Base-by-base conservation (phyloP, 169 alveolate genomes). In the Plasmodium billcollinsi region DNA sequence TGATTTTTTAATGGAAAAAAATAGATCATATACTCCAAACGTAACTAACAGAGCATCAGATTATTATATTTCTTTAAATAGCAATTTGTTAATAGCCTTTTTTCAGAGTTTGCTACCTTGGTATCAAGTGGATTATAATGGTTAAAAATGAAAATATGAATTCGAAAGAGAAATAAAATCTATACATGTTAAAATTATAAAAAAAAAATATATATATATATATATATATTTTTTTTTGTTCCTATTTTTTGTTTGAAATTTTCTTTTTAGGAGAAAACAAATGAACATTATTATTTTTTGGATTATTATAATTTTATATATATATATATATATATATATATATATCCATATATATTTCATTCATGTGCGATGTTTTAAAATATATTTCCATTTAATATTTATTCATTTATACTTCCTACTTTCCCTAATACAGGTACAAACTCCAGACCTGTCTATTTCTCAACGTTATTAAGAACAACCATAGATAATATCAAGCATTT, bases 111-210 rank as follows among this genome's bases (percentile, higher is more conserved):
- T 76, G 12, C 76, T 76, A 54, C 89, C 89, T 29, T 76, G 89
- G 89, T 76, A 76, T n/a, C 89, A 76, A 76, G 89, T 76, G 45
- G 89, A 76, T 14, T 76, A 76, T 21, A 63, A 63, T 65, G 89
- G 89, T 76, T 63, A 76, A 39, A 39, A 39, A 5, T 39, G 7
- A 39, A 39, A 5, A 39, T 39, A 39, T 39, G 9, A 5, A 39
- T 39, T 39, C 9, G 29, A 21, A 33, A 33, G 63, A 65, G 24
- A 58, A 76, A n/a, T 76, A 58, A 75, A 61, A 50, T 47, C 15
- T 29, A 33, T 15, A n/a, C 21, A 52, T n/a, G 8, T 52, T 12
- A 52, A 52, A 52, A 52, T 0, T n/a, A 52, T 52, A 52, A 52
- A 12, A n/a, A 7, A 39, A 0, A 39, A 5, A 39, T 52, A 15